Conservation (phyloP, 2,329 filamentous ascomycete species). For the Fusarium domesticum region DNA sequence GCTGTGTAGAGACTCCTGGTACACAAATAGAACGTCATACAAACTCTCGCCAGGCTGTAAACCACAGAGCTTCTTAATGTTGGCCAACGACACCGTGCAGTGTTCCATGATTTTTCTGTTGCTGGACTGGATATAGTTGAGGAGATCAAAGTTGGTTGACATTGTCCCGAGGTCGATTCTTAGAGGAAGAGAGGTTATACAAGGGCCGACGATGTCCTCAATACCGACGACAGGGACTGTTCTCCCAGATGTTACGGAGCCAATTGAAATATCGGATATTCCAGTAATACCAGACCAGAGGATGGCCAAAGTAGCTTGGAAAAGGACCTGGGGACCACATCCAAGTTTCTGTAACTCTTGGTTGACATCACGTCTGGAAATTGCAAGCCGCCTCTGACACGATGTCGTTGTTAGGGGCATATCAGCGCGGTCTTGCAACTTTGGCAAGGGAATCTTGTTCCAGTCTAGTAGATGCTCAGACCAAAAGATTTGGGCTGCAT, state of each 20-base stretch:
- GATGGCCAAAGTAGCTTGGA: conserved; percentile 69
- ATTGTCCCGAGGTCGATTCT: conserved; percentile 57
- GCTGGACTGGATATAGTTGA: conserved; percentile 60
- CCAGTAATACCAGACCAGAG: conserved; percentile 65
- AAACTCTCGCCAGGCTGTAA: conserved; percentile 54
- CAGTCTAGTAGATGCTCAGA: conserved; percentile 59
- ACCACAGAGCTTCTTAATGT: conserved; percentile 63
- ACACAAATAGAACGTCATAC: conserved; percentile 79
- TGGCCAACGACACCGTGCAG: conserved; percentile 59
- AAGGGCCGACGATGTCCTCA: conserved; percentile 75
- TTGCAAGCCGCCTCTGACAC: conserved; percentile 10
- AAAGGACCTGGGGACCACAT: conserved; percentile 66
- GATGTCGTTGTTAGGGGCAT: conserved; percentile 13
- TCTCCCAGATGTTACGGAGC: conserved; percentile 78
- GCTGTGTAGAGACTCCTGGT: conserved; percentile 67
- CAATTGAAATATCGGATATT: conserved; percentile 65
- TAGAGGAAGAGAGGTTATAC: conserved; percentile 71
- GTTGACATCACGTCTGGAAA: conserved; percentile 25
- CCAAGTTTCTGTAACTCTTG: conserved; percentile 38
- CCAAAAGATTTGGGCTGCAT: conserved; percentile 64
- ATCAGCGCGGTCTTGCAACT: conserved; percentile 35
- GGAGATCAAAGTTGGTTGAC: conserved; percentile 55
- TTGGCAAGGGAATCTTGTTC: conserved; percentile 55
- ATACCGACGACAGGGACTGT: conserved; percentile 68
- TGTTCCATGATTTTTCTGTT: conserved; percentile 67